Evolutionary conservation across 108 stramenopile genomes (phyloP).

Genomic region (Pseudonitzschia multiseries): DNA sequence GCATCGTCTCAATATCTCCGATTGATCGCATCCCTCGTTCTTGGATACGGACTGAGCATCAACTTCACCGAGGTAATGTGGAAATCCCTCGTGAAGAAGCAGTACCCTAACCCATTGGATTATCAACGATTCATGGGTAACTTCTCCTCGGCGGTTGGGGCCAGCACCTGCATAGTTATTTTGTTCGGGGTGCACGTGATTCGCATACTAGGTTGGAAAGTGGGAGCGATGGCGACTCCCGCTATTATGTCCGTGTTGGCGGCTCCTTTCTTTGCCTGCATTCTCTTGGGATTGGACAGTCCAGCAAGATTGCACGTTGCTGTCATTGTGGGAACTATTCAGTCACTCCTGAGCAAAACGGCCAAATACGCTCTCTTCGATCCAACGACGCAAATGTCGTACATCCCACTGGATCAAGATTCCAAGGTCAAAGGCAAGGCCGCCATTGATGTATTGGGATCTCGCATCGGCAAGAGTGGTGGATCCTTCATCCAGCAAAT

Average conservation of each 20-base stretch:
- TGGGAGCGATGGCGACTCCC: conserved; percentile 93
- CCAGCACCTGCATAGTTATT: conserved; percentile 90
- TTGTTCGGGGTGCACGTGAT: conserved; percentile 92
- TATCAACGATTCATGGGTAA: conserved; percentile 96
- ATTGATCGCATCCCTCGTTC: conserved; percentile 84
- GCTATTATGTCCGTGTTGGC: conserved; percentile 84
- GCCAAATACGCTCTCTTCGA: conserved; percentile 91
- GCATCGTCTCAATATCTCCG: conserved; percentile 90
- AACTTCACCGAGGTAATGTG: conserved; percentile 97
- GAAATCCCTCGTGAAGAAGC: conserved; percentile 91
- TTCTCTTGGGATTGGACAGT: conserved; percentile 79
- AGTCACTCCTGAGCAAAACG: conserved; percentile 90
- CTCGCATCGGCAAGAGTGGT: conserved; percentile 93
- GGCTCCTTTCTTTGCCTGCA: conserved; percentile 88
- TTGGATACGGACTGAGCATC: conserved; percentile 94
- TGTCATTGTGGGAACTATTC: conserved; percentile 86
- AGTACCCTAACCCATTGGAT: conserved; percentile 88
- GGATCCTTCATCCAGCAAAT: conserved; percentile 92
- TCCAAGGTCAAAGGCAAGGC: conserved; percentile 95
- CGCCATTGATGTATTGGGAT: conserved; percentile 95
- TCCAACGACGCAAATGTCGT: conserved; percentile 90
- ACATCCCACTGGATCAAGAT: conserved; percentile 95
- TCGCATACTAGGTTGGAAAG: conserved; percentile 88
- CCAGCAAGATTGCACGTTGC: conserved; percentile 62
- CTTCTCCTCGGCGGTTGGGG: conserved; percentile 82